phyloP scores from a whole-genome alignment of 2,329 filamentous ascomycete species.

The Parastagonospora avenae region DNA sequence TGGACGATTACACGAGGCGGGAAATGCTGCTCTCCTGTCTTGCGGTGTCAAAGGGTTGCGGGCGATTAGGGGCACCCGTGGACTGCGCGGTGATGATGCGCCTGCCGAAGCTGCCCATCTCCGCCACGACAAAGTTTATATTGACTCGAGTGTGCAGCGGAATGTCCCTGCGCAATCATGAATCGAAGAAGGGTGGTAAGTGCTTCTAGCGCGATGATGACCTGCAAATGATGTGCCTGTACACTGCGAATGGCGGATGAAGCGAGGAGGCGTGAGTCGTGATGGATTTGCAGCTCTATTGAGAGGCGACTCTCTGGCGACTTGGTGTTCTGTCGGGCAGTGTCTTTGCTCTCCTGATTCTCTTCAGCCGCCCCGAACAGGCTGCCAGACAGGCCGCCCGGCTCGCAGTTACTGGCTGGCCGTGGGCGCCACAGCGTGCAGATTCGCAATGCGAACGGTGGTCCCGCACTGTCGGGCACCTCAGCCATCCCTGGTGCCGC shows the following conservation, averaged over 20 bases:
- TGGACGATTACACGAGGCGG: background rate
- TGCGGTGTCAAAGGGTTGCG: too few relatives aligned
- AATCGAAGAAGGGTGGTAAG: slow-evolving; percentile 15
- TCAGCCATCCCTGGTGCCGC: slow-evolving; percentile 8
- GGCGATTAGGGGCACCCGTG: background rate
- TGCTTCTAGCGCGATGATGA: slow-evolving; percentile 26
- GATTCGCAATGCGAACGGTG: slow-evolving; percentile 25
- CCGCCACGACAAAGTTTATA: slow-evolving; percentile 18
- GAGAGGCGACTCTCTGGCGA: too few relatives aligned
- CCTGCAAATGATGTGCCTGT: slow-evolving; percentile 10
- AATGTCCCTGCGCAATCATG: slow-evolving; percentile 8
- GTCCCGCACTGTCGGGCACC: slow-evolving; percentile 21
- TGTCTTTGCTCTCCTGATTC: too few relatives aligned
- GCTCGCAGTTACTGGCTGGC: too few relatives aligned
- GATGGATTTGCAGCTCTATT: background rate
- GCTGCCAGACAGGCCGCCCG: slow-evolving; percentile 8
- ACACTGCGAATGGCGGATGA: slow-evolving; percentile 6
- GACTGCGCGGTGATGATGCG: background rate
- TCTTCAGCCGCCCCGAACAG: background rate
- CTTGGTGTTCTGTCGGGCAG: too few relatives aligned
- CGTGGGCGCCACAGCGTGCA: background rate
- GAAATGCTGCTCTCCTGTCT: background rate
- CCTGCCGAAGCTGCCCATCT: slow-evolving; percentile 4
- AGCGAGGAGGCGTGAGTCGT: slow-evolving; percentile 4
- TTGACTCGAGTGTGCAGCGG: slow-evolving; percentile 6